phyloP scores from a whole-genome alignment of 2,329 filamentous ascomycete species.

The Geosmithia flava region DNA sequence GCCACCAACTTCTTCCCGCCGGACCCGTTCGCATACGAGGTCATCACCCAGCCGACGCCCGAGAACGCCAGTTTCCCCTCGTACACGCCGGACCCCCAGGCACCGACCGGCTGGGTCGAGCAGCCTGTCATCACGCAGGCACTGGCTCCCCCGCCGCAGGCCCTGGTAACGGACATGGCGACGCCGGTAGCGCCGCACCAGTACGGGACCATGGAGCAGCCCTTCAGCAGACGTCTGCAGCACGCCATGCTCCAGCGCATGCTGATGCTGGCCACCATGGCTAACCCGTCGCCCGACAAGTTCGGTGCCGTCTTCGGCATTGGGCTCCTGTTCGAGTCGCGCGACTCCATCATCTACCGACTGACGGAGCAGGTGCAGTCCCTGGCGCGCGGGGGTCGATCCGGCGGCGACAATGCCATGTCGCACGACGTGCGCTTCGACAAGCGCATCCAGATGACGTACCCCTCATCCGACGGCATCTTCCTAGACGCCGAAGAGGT shows the following conservation, averaged over 20 bases:
- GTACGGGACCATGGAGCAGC: slow-evolving; percentile 50
- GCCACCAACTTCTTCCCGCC: slow-evolving; percentile 1
- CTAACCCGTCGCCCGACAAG: slow-evolving; percentile 30
- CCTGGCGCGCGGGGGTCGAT: slow-evolving; percentile 30
- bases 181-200: slow-evolving; percentile 53
- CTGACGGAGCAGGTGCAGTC: slow-evolving; percentile 19
- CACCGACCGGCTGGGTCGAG: slow-evolving; percentile 1
- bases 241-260: slow-evolving; percentile 52
- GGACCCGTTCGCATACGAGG: slow-evolving; percentile 24
- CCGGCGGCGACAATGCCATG: slow-evolving; percentile 48
- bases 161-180: slow-evolving; percentile 59
- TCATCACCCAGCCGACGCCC: slow-evolving; percentile 35
- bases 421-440: slow-evolving; percentile 50
- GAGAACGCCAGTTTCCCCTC: slow-evolving; percentile 43
- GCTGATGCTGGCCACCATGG: slow-evolving; percentile 40
- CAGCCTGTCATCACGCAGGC: neutral
- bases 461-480: slow-evolving; percentile 51
- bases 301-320: slow-evolving; percentile 56
- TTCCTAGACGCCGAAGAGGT: slow-evolving; percentile 72
- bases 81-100: slow-evolving; percentile 9
- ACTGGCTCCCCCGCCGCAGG: slow-evolving; percentile 31
- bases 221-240: slow-evolving; percentile 60
- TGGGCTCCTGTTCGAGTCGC: slow-evolving; percentile 47
- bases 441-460: slow-evolving; percentile 20
- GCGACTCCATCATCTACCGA: slow-evolving; percentile 31